phyloP scores from a whole-genome alignment of 2,329 filamentous ascomycete genomes.

The Drechslerella stenobrocha region DNA sequence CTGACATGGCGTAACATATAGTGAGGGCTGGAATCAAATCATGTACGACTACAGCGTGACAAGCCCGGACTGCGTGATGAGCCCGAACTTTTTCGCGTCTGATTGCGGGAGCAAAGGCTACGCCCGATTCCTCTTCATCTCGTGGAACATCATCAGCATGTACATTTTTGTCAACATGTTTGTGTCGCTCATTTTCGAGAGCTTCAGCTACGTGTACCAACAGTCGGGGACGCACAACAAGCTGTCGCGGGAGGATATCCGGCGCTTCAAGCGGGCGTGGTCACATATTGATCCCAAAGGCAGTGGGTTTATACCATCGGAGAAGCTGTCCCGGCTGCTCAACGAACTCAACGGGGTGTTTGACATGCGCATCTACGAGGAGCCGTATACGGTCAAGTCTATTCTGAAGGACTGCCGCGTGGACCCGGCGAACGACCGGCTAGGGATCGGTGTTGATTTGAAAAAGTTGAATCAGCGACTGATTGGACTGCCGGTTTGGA shows the following conservation, averaged over 20 bases:
- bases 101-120: conserved; percentile 91
- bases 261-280: conserved; percentile 98
- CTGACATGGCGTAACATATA: conserved; percentile 28
- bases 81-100: conserved; percentile 73
- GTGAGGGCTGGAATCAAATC: conserved; percentile 93
- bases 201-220: conserved; percentile 99
- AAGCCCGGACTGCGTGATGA: conserved; percentile 74
- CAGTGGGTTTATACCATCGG: conserved; percentile 85
- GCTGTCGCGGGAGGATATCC: conserved; percentile 89
- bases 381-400: conserved; percentile 80
- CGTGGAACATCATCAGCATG: conserved; percentile 99
- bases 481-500: conserved; percentile 70
- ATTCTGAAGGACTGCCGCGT: conserved; percentile 82
- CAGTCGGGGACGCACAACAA: conserved; percentile 88
- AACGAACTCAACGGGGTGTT: conserved; percentile 94
- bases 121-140: conserved; percentile 86
- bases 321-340: conserved; percentile 82
- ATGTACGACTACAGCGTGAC: conserved; percentile 95
- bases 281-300: conserved; percentile 90
- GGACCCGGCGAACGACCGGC: conserved; percentile 58
- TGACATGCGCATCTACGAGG: conserved; percentile 93
- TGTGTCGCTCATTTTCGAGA: conserved; percentile 98
- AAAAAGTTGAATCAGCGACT: conserved; percentile 74
- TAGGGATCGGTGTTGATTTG: conserved; percentile 66
- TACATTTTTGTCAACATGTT: conserved; percentile 99